These are phyloP conservation scores for Aaosphaeria arxii DNA, from an alignment of 2,329 filamentous ascomycete genomes.

Conservation along the genomic window DNA sequence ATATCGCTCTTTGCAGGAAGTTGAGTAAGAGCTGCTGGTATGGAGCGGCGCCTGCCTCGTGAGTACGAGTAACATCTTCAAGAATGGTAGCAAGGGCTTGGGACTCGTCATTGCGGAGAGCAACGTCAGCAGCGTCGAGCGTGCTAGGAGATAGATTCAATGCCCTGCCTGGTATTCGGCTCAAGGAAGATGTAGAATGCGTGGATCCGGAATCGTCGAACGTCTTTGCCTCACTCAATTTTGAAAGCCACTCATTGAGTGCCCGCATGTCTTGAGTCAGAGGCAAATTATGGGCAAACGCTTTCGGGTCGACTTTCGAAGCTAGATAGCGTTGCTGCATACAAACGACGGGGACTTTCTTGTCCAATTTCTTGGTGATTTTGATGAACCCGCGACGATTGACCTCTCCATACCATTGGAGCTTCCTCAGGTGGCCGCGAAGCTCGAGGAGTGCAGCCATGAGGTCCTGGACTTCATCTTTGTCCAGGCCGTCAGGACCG, in stretches of 20 bases:
- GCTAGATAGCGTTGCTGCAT: conserved; percentile 84
- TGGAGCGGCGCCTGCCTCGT: conserved; percentile 46
- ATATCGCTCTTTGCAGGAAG: conserved; percentile 74
- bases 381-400: conserved; percentile 94
- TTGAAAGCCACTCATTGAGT: conserved; percentile 90
- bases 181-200: conserved; percentile 67
- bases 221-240: conserved; percentile 73
- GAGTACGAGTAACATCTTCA: conserved; percentile 54
- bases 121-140: conserved; percentile 69
- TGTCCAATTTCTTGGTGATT: conserved; percentile 98
- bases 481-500: conserved; percentile 69
- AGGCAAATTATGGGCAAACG: conserved; percentile 75
- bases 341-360: conserved; percentile 75
- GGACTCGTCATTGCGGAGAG: conserved; percentile 67
- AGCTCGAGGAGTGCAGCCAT: conserved; percentile 88
- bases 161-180: conserved; percentile 72
- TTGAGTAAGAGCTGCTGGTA: conserved; percentile 72
- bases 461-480: conserved; percentile 87
- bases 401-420: conserved; percentile 97
- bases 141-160: conserved; percentile 67
- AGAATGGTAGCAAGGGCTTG: conserved; percentile 55
- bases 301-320: conserved; percentile 83
- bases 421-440: conserved; percentile 79
- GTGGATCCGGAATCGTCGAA: conserved; percentile 72
- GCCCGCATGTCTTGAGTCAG: conserved; percentile 58